These are phyloP conservation scores for Penicillium angulare DNA, from an alignment of 495 filamentous ascomycete genomes.

Conservation along the genomic window DNA sequence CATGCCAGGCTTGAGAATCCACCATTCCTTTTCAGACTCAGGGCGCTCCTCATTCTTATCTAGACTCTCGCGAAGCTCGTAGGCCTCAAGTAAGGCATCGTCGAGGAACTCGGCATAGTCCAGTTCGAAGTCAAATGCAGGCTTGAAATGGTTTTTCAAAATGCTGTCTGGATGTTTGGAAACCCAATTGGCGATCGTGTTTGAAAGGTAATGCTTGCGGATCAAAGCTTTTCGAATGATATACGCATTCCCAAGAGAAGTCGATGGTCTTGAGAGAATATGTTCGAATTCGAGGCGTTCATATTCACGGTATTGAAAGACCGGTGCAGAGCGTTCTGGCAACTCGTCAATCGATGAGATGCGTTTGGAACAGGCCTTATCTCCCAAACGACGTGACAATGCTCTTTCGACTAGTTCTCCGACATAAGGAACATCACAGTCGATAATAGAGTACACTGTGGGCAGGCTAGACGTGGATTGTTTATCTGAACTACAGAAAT, in stretches of 20 bases:
- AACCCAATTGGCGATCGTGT: constrained; percentile 75
- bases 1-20: constrained; percentile 98
- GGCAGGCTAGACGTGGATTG: constrained; percentile 43
- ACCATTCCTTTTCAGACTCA: constrained; percentile 73
- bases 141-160: constrained; percentile 66
- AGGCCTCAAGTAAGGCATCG: constrained; percentile 86
- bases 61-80: constrained; percentile 75
- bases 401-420: constrained; percentile 76
- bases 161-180: constrained; percentile 74
- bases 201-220: constrained; percentile 86
- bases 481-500: constrained; percentile 40
- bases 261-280: constrained; percentile 55
- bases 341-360: constrained; percentile 47
- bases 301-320: constrained; percentile 85
- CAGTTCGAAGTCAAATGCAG: constrained; percentile 79
- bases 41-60: constrained; percentile 55
- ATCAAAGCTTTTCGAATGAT: constrained; percentile 97
- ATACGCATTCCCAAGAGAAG: constrained; percentile 73
- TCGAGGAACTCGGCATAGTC: constrained; percentile 97
- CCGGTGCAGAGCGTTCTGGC: constrained; percentile 39
- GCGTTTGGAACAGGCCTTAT: constrained; percentile 30
- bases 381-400: constrained; percentile 59
- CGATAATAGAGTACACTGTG: constrained; percentile 68
- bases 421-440: constrained; percentile 84
- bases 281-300: constrained; percentile 82